Conservation (phyloP, 192 early-diverging fungal genomes). For the Podila epicladia region DNA sequence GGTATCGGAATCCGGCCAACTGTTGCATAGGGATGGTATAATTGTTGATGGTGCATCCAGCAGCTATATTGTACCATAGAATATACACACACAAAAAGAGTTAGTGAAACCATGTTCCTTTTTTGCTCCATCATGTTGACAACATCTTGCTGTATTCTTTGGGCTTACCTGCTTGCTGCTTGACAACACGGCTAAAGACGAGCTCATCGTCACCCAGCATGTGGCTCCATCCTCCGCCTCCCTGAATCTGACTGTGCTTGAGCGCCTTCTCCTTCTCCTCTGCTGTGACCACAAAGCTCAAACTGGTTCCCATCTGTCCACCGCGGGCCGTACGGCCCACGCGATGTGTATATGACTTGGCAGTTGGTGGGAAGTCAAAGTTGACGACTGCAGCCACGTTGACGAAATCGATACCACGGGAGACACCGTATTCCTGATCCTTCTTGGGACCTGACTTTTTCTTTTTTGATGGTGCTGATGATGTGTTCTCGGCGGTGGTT, state of each 20-base stretch:
- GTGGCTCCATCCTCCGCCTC: slow-evolving; percentile 36
- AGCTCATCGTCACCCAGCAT: slow-evolving; percentile 65
- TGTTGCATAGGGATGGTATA: slow-evolving; percentile 92
- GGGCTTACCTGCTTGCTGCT: slow-evolving; percentile 68
- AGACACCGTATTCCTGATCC: slow-evolving; percentile 94
- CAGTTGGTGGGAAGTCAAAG: slow-evolving; percentile 93
- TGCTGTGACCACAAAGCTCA: slow-evolving; percentile 82
- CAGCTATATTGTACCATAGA: slow-evolving; percentile 7
- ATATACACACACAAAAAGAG: not conserved
- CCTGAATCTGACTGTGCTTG: slow-evolving; percentile 24
- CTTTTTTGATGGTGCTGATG: slow-evolving; percentile 43
- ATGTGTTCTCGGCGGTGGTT: slow-evolving; percentile 25
- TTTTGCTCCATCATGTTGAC: too few relatives aligned
- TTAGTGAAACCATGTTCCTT: not conserved
- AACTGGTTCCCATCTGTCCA: slow-evolving; percentile 86
- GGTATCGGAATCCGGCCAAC: slow-evolving; percentile 93
- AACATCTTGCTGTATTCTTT: too few relatives aligned
- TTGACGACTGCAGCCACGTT: slow-evolving; percentile 95
- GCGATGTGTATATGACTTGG: slow-evolving; percentile 91
- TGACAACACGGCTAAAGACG: slow-evolving; percentile 79
- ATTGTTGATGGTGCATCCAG: slow-evolving; percentile 68
- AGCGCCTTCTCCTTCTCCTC: slow-evolving; percentile 53
- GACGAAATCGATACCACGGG: slow-evolving; percentile 96
- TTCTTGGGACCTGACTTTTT: slow-evolving; percentile 60
- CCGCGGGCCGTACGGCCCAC: slow-evolving; percentile 96